Conservation (phyloP, 2,329 filamentous ascomycete species). For the Seiridium cupressi region DNA sequence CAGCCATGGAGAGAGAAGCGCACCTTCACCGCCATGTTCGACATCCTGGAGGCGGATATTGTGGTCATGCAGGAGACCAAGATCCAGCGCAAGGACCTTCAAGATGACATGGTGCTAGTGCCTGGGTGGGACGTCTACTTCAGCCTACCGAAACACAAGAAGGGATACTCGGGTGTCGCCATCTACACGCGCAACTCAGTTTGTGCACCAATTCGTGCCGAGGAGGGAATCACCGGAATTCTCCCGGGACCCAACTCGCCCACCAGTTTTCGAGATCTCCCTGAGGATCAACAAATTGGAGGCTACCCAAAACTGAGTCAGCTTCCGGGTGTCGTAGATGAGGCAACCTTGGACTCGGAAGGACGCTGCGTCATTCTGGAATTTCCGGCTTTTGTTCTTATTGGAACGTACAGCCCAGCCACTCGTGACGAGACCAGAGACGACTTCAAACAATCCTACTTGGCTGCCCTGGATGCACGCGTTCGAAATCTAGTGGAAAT, state of each 20-base stretch:
- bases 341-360: conserved; percentile 78
- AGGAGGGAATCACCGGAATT: conserved; percentile 88
- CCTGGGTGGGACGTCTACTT: conserved; percentile 97
- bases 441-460: conserved; percentile 77
- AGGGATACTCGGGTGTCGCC: conserved; percentile 93
- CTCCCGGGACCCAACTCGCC: conserved; percentile 71
- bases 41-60: conserved; percentile 87
- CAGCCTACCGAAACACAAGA: conserved; percentile 89
- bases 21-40: conserved; percentile 87
- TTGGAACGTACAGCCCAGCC: conserved; percentile 91
- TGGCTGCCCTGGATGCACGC: conserved; percentile 76
- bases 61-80: conserved; percentile 95
- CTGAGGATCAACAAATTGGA: conserved; percentile 74
- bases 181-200: conserved; percentile 89
- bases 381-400: conserved; percentile 90
- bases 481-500: conserved; percentile 77
- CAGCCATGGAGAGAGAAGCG: conserved; percentile 75
- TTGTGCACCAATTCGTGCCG: conserved; percentile 83
- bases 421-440: conserved; percentile 81
- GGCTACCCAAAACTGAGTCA: conserved; percentile 78
- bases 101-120: conserved; percentile 93
- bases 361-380: conserved; percentile 89
- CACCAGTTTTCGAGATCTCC: conserved; percentile 71
- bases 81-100: conserved; percentile 88
- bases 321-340: conserved; percentile 63